Conservation (phyloP, 208 protist species). For the Spongospora subterranea region DNA sequence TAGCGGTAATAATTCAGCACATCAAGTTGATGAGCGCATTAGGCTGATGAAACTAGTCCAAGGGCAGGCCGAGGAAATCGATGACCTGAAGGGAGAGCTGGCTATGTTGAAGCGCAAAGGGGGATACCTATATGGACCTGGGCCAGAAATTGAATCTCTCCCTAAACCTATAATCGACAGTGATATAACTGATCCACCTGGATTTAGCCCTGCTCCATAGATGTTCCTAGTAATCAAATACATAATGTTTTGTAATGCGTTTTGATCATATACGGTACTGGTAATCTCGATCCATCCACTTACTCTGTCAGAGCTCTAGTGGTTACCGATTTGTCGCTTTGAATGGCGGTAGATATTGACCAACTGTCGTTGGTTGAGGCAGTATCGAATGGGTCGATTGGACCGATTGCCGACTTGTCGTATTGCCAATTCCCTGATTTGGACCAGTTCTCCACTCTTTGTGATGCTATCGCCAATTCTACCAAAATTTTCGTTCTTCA, state of each 20-base stretch:
- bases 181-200: no score
- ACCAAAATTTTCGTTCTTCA: neutral
- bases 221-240: no score
- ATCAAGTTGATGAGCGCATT: constrained; percentile 30
- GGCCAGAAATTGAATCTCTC: neutral
- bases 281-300: no score
- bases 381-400: neutral
- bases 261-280: no score
- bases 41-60: constrained; percentile 79
- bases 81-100: constrained; percentile 87
- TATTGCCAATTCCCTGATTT: neutral
- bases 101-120: constrained; percentile 88
- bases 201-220: no score
- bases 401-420: constrained; percentile 16
- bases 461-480: neutral
- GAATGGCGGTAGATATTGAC: no score
- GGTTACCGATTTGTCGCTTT: no score
- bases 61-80: constrained; percentile 86
- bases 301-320: no score
- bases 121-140: constrained; percentile 73
- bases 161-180: no score
- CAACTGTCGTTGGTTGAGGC: neutral
- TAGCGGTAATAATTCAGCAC: neutral
- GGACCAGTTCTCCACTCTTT: neutral
- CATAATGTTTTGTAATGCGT: no score